Evolutionary conservation across 2,329 filamentous ascomycete species (phyloP), one percentile per base, ranked within the genome.

Genomic region (Talaromyces sp.): DNA sequence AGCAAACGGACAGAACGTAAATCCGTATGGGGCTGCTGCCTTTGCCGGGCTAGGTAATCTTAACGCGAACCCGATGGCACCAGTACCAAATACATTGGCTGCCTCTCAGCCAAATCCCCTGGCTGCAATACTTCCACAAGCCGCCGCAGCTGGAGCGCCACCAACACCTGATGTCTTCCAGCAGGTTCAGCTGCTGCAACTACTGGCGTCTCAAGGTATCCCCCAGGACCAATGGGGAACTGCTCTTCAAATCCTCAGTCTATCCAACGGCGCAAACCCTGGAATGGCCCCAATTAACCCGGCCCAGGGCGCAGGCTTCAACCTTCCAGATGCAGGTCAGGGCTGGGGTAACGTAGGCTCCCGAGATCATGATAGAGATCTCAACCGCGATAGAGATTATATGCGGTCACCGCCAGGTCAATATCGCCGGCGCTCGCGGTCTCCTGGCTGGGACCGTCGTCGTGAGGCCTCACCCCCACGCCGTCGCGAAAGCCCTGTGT

Each of bases 401-500:
- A 77, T 82, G 73, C 85, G 87, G 72, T 91, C 89, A 36, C 88
- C 87, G 18, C 81, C 81, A 63, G 80, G 82, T 56, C 75, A 77
- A 63, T 78, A 79, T 68, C 86, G 90, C 62, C 92, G 89, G 63
- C 86, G 92, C 58, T 94, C 90, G 34, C 87, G 90, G 44, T 96
- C 92, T 66, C 91, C 92, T 57, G 87, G 88, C 62, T 89, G 87
- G 70, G 86, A 86, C 67, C 90, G 89, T 82, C 87, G 87, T 68
- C 82, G 84, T 64, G 86, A 86, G 64, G 83, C 85, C 63, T 87
- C 88, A 60, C 88, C 83, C 34, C 81, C 82, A 58, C 82, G 83
- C 67, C 84, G 85, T 66, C 83, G 85, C 63, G 83, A 85, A 69
- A 91, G 90, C 68, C 88, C 88, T 59, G 86, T 87, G 6, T 89